phyloP scores from a whole-genome alignment of 2,329 filamentous ascomycete genomes.

The Microcera coccophila region DNA sequence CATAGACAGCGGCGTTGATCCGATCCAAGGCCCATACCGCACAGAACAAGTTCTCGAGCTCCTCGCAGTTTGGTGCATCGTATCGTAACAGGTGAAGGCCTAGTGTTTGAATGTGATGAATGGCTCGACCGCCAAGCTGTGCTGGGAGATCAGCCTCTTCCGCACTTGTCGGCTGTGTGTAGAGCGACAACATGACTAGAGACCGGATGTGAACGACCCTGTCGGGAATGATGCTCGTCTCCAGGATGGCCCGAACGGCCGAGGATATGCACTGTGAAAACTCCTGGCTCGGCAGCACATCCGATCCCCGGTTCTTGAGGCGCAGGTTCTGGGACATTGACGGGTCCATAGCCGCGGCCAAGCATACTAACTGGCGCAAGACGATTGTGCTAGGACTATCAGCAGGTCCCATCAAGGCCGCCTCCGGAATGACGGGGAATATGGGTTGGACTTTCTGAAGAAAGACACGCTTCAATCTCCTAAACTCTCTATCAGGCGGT shows the following conservation, averaged over 20 bases:
- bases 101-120: constrained; percentile 55
- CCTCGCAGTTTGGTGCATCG: constrained; percentile 37
- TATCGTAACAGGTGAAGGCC: constrained; percentile 49
- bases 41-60: constrained; percentile 51
- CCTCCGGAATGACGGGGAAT: constrained; percentile 47
- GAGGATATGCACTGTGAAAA: constrained; percentile 48
- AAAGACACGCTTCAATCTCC: constrained; percentile 44
- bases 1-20: constrained; percentile 57
- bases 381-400: constrained; percentile 40
- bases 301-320: constrained; percentile 36
- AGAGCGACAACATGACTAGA: constrained; percentile 53
- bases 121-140: constrained; percentile 49
- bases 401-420: constrained; percentile 28
- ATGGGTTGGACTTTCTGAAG: constrained; percentile 53
- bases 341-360: constrained; percentile 51
- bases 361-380: constrained; percentile 51
- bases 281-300: constrained; percentile 41
- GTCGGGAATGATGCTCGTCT: constrained; percentile 52
- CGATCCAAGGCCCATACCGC: constrained; percentile 59
- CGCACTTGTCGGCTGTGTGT: constrained; percentile 51
- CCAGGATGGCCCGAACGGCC: constrained; percentile 47
- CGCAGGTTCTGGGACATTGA: constrained; percentile 43
- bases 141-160: constrained; percentile 54
- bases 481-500: constrained; percentile 46
- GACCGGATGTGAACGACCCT: constrained; percentile 54